Conservation (phyloP, 2,329 filamentous ascomycete genomes). For the Lojkania enalia region DNA sequence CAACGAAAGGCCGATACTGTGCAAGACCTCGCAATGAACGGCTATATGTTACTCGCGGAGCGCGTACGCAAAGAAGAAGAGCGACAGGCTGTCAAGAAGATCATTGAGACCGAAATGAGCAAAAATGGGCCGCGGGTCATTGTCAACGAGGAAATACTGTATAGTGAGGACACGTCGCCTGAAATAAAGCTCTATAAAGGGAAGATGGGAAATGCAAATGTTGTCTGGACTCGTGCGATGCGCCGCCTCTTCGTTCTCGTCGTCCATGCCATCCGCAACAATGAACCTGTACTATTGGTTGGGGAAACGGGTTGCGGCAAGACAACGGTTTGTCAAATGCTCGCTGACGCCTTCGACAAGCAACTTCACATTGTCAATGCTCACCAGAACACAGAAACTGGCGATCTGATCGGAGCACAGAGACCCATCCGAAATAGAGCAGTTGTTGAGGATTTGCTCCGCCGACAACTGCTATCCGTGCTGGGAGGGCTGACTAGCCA, state of each 20-base stretch:
- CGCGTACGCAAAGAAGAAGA: conserved; percentile 91
- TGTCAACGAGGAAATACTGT: conserved; percentile 74
- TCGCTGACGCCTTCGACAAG: conserved; percentile 78
- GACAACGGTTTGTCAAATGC: conserved; percentile 90
- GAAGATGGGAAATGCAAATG: conserved; percentile 33
- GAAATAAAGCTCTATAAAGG: conserved; percentile 43
- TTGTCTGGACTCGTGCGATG: conserved; percentile 97
- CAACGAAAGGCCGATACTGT: conserved; percentile 80
- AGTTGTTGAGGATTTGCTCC: conserved; percentile 68
- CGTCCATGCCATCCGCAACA: conserved; percentile 80
- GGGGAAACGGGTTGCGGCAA: conserved; percentile 98
- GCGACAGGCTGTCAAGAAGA: conserved; percentile 76
- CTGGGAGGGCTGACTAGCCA: conserved; percentile 14
- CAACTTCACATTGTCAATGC: conserved; percentile 90
- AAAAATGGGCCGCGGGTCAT: conserved; percentile 61
- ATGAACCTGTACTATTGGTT: conserved; percentile 91
- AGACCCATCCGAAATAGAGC: conserved; percentile 85
- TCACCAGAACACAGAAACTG: conserved; percentile 97
- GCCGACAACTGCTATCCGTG: conserved; percentile 59
- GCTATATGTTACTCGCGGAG: conserved; percentile 95
- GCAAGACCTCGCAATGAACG: conserved; percentile 86
- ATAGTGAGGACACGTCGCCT: conserved; percentile 54
- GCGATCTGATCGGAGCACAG: conserved; percentile 94
- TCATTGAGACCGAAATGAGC: conserved; percentile 88
- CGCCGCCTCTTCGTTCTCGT: conserved; percentile 87